Conservation (phyloP, 2,329 filamentous ascomycete species). For the Apiospora kogelbergensis region DNA sequence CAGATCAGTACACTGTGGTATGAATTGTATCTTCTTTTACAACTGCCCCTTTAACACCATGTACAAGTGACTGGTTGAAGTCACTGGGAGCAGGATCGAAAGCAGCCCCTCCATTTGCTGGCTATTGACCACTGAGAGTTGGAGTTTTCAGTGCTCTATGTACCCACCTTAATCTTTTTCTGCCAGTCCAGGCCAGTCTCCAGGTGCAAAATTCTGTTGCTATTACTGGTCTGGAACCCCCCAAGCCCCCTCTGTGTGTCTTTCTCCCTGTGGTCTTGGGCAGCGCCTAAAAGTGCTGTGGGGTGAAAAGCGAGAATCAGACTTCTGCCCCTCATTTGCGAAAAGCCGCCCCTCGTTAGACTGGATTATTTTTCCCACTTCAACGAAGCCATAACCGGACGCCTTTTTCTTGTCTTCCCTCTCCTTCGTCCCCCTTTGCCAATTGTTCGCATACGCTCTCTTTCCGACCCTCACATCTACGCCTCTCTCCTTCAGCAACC, state of each 20-base stretch:
- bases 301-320: slow-evolving; percentile 2
- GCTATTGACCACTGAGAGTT: neutral
- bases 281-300: neutral
- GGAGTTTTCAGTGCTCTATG: neutral
- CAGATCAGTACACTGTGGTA: no score
- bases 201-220: neutral
- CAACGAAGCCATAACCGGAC: slow-evolving; percentile 8
- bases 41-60: no score
- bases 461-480: neutral
- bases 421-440: neutral
- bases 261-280: neutral
- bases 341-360: slow-evolving; percentile 2
- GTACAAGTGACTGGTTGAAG: neutral
- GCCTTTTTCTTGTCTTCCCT: neutral
- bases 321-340: slow-evolving; percentile 8
- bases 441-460: neutral
- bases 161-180: neutral
- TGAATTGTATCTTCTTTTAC: no score
- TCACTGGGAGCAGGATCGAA: neutral
- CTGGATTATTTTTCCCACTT: slow-evolving; percentile 8
- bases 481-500: neutral
- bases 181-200: slow-evolving; percentile 4
- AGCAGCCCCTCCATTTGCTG: neutral
- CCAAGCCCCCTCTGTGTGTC: neutral
- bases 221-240: neutral